These are phyloP conservation scores for Candida palmyrensis DNA, from an alignment of 805 yeast genomes.

Conservation along the genomic window DNA sequence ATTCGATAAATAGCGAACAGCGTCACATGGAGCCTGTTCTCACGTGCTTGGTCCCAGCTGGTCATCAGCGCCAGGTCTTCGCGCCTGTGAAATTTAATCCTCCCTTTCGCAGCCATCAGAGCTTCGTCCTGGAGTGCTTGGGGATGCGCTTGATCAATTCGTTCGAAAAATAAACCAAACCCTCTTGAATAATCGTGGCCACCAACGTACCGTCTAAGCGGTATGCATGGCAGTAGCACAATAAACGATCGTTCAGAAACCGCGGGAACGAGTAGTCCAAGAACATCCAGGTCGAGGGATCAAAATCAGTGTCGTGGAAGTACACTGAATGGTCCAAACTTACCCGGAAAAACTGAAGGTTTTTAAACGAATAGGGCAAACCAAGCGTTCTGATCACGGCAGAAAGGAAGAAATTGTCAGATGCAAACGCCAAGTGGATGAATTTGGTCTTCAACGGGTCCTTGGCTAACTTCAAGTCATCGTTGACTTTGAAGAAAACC, in stretches of 20 bases:
- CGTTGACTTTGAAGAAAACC: constrained; percentile 24
- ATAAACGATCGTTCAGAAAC: constrained; percentile 29
- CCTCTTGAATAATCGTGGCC: constrained; percentile 31
- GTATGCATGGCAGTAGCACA: constrained; percentile 21
- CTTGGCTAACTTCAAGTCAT: constrained; percentile 20
- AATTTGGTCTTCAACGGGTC: constrained; percentile 14
- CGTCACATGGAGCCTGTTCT: too few relatives aligned
- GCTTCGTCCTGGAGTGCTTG: not conserved
- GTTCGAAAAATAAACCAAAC: constrained; percentile 12
- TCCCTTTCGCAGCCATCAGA: too few relatives aligned
- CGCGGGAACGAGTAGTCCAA: constrained; percentile 27
- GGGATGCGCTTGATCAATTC: constrained; percentile 1
- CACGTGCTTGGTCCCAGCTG: too few relatives aligned
- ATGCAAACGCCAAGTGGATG: constrained; percentile 17
- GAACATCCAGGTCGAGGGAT: constrained; percentile 31
- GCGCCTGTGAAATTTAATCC: too few relatives aligned
- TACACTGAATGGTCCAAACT: constrained; percentile 33
- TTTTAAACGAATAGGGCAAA: constrained; percentile 9
- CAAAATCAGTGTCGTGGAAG: constrained; percentile 32
- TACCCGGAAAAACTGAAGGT: constrained; percentile 26
- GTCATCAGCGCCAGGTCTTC: too few relatives aligned
- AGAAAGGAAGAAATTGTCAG: constrained; percentile 30
- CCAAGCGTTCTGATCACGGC: constrained; percentile 23
- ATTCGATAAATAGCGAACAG: too few relatives aligned
- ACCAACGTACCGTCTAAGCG: constrained; percentile 24